phyloP scores from a whole-genome alignment of 805 yeast species.

The Kodamaea leandrae region DNA sequence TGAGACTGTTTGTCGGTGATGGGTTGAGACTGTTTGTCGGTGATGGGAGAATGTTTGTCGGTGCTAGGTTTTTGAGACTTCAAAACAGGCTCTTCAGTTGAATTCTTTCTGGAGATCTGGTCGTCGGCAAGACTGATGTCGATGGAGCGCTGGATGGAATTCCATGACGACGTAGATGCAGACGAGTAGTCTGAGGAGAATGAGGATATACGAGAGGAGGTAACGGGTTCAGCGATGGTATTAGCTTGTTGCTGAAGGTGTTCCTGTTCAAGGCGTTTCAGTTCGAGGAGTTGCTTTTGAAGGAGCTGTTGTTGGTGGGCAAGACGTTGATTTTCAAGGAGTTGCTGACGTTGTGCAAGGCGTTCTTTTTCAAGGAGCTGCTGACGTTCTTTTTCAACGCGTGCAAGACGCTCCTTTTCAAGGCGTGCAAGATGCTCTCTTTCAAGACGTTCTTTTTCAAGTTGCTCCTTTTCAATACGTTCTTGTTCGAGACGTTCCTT shows the following conservation, averaged over 20 bases:
- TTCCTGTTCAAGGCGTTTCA: not conserved
- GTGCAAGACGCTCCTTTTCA: not conserved
- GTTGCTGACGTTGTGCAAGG: not conserved
- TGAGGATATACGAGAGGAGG: conserved; percentile 9
- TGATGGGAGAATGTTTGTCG: too few relatives aligned
- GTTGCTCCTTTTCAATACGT: conserved; percentile 9
- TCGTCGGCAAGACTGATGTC: conserved; percentile 15
- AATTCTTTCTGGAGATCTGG: not conserved
- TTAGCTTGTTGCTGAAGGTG: not conserved
- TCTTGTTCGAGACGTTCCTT: conserved; percentile 13
- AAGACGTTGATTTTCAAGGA: not conserved
- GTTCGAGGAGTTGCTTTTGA: not conserved
- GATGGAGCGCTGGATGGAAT: conserved; percentile 27
- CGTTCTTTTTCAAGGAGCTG: not conserved
- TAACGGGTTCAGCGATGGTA: not conserved
- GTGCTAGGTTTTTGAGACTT: not conserved
- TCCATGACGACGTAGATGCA: conserved; percentile 22
- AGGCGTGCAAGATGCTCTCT: not conserved
- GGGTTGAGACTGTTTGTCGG: too few relatives aligned
- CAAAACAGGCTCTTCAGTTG: not conserved
- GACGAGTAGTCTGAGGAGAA: conserved; percentile 9
- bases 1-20: too few relatives aligned
- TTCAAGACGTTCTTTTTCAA: conserved; percentile 4
- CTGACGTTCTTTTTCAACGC: not conserved
- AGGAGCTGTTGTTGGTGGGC: not conserved